Conservation (phyloP, 306 rosid species). For the Lathyrus tuberosus region DNA sequence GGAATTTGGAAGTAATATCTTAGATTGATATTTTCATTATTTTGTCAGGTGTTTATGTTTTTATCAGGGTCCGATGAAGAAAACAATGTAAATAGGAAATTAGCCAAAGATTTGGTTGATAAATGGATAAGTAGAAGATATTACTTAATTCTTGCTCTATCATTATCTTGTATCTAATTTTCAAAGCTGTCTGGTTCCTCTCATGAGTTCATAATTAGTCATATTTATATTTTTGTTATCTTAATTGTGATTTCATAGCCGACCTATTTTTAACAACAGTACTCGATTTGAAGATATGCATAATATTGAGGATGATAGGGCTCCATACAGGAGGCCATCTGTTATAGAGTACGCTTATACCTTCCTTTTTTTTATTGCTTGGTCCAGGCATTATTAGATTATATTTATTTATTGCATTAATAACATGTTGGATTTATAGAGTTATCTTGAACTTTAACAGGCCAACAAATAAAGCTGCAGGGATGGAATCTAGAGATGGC, state of each 20-base stretch:
- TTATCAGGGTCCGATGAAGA: slow-evolving; percentile 84
- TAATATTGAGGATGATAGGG: slow-evolving; percentile 73
- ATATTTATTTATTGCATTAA: background rate
- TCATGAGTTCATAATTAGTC: background rate
- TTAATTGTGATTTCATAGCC: slow-evolving; percentile 66
- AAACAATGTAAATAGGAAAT: no score
- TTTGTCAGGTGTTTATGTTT: slow-evolving; percentile 84
- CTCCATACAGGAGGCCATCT: slow-evolving; percentile 72
- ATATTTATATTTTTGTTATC: background rate
- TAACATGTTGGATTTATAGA: no score
- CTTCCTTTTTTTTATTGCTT: slow-evolving; percentile 7
- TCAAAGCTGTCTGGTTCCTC: background rate
- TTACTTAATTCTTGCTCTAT: slow-evolving; percentile 7
- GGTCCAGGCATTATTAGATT: background rate
- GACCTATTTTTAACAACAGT: slow-evolving; percentile 91
- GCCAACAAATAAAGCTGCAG: no score
- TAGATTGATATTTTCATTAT: slow-evolving; percentile 22
- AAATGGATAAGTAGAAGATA: slow-evolving; percentile 70
- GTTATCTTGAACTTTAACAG: no score
- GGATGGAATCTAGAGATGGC: no score
- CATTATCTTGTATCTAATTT: background rate
- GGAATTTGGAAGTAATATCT: slow-evolving; percentile 28
- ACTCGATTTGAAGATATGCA: slow-evolving; percentile 98
- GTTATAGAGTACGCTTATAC: slow-evolving; percentile 61
- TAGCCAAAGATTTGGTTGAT: slow-evolving; percentile 93